A percentile compares a stretch with the other conserved stretches of the same genome.
These are phyloP conservation scores for Penicillium riverlandense DNA, from an alignment of 495 filamentous ascomycete genomes.

Conservation along the genomic window DNA sequence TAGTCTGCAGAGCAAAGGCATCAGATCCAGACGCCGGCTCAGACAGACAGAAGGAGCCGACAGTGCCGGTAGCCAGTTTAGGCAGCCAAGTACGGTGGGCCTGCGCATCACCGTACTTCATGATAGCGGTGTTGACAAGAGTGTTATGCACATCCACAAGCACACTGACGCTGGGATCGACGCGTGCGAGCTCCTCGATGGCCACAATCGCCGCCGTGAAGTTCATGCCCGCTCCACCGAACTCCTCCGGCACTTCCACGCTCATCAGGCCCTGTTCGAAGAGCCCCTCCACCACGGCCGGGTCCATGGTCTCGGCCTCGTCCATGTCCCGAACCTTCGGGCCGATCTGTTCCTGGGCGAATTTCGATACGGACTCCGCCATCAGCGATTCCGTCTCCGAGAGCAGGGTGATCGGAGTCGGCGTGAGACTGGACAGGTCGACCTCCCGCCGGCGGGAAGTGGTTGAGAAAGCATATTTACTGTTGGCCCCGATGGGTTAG, in stretches of 20 bases:
- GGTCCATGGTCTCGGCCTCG: conserved; percentile 92
- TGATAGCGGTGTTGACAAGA: conserved; percentile 85
- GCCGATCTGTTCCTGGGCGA: conserved; percentile 77
- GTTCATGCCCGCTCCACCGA: conserved; percentile 95
- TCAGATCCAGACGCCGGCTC: conserved; percentile 92
- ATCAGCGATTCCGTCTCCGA: conserved; percentile 87
- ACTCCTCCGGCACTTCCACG: conserved; percentile 95
- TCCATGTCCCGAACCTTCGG: conserved; percentile 98
- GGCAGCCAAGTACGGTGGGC: conserved; percentile 82
- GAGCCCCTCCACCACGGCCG: conserved; percentile 74
- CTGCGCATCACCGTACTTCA: conserved; percentile 73
- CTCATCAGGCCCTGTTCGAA: conserved; percentile 99
- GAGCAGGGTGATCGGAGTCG: conserved; percentile 88
- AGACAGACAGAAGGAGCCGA: conserved; percentile 93
- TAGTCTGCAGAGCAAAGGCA: conserved; percentile 90
- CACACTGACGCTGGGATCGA: conserved; percentile 92
- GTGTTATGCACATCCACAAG: conserved; percentile 97
- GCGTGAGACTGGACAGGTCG: conserved; percentile 65
- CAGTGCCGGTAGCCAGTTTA: conserved; percentile 76
- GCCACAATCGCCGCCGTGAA: conserved; percentile 94
- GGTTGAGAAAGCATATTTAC: conserved; percentile 63
- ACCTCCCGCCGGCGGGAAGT: conserved; percentile 51
- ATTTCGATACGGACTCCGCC: conserved; percentile 84
- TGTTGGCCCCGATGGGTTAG: conserved; percentile 22
- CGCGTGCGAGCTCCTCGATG: conserved; percentile 91